Evolutionary conservation across 352 stramenopile genomes (phyloP), one percentile per base, ranked within the genome.

Genomic region (Aphanomyces euteiches): DNA sequence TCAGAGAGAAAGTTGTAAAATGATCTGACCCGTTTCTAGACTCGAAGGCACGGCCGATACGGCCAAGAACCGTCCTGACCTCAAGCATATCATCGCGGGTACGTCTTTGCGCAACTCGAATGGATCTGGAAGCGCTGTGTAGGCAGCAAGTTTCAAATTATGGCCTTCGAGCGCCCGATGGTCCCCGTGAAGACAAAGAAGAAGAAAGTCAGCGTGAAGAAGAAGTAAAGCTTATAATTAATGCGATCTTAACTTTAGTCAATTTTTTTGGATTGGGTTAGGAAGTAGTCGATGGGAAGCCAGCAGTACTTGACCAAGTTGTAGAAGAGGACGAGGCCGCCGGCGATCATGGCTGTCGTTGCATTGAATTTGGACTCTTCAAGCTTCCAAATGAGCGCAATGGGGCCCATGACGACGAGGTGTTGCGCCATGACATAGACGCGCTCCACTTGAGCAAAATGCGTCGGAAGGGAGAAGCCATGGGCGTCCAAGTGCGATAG

Each of bases 81-180:
- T 70, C 15, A 70, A 70, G 19, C 53, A 70, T 37, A 63, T 70
- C 28, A 63, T 70, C 39, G 43, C 64, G 15, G 64, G 64, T 50
- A 48, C 19, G 19, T 0, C 39, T 17, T 36, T 28, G 28, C 28
- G 28, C 28, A 28, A 28, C 28, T 28, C 28, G 1, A 28, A 28
- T 28, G 28, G 28, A 28, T 28, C 28, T 64, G 3, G 7, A 19
- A 17, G 7, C 28, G 63, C 8, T 43, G 4, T 21, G 21, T 45
- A 70, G 64, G 64, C 34, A 70, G 64, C 40, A 70, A n/a, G 48
- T 70, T 70, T 53, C 64, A 63, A 36, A 70, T 70, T 17, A 38
- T 13, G 6, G 45, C 45, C 3, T 38, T 70, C 45, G 64, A 70
- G 40, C 64, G 64, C 7, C 43, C 53, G 45, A 50, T 28, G 17